phyloP scores from a whole-genome alignment of 129 eudicot genomes.

The Escallonia herrerae region DNA sequence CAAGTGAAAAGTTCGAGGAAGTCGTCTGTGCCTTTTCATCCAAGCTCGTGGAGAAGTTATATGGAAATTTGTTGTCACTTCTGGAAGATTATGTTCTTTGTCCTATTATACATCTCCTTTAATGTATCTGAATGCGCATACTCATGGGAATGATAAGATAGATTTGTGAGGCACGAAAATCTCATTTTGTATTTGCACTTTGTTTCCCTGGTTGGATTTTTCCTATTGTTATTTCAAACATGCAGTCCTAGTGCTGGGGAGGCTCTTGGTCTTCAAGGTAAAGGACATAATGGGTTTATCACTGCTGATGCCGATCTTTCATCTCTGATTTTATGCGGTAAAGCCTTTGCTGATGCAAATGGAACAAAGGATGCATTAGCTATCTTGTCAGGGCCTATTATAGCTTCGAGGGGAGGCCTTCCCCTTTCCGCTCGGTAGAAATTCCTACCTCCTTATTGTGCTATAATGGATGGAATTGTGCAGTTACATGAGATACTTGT shows the following conservation, averaged over 20 bases:
- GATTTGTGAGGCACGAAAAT: rapidly evolving
- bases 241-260: constrained; percentile 24
- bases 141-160: too few relatives aligned
- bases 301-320: constrained; percentile 26
- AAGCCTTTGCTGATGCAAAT: constrained; percentile 24
- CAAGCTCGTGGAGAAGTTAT: too few relatives aligned
- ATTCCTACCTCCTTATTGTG: background rate
- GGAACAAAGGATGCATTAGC: constrained; percentile 20
- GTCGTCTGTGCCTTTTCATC: too few relatives aligned
- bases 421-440: constrained; percentile 27
- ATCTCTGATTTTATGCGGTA: constrained; percentile 29
- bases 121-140: too few relatives aligned
- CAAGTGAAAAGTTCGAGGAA: too few relatives aligned
- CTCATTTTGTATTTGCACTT: too few relatives aligned
- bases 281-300: constrained; percentile 24
- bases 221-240: constrained; percentile 2
- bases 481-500: constrained; percentile 5
- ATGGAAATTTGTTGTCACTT: too few relatives aligned
- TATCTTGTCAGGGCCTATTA: constrained; percentile 25
- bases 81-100: too few relatives aligned
- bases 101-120: too few relatives aligned
- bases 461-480: constrained; percentile 1
- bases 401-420: constrained; percentile 32
- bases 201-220: background rate
- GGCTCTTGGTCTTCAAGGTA: constrained; percentile 18